Evolutionary conservation across 805 yeast species (phyloP).

Genomic region (Schwanniomyces polymorphus): DNA sequence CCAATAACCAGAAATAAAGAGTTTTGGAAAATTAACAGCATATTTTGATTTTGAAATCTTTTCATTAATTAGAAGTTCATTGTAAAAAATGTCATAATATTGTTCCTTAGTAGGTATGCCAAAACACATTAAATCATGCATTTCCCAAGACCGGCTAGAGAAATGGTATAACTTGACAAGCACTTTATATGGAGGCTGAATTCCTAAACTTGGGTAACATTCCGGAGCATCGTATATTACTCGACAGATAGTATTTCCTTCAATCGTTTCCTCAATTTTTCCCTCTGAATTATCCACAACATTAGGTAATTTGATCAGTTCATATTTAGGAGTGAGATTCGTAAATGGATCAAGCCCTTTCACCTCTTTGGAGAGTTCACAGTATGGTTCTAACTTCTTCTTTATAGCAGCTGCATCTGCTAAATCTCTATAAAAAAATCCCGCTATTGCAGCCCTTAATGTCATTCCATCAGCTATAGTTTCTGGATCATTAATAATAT

Average conservation of each 20-base stretch:
- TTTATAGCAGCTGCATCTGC: too few relatives aligned
- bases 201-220: conserved; percentile 2
- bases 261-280: too few relatives aligned
- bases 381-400: too few relatives aligned
- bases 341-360: conserved; percentile 2
- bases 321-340: conserved; percentile 1
- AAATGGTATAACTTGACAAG: conserved; percentile 3
- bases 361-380: conserved; percentile 4
- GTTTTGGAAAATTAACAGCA: conserved; percentile 4
- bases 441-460: too few relatives aligned
- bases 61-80: conserved; percentile 2
- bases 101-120: too few relatives aligned
- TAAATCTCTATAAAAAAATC: too few relatives aligned
- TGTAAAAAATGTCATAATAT: too few relatives aligned
- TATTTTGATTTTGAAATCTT: conserved; percentile 2
- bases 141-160: too few relatives aligned
- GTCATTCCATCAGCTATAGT: conserved; percentile 7
- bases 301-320: neutral
- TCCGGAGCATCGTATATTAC: too few relatives aligned
- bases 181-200: neutral
- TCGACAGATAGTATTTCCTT: too few relatives aligned
- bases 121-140: too few relatives aligned
- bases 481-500: conserved; percentile 6
- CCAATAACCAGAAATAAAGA: conserved; percentile 5
- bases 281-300: too few relatives aligned